Percentiles rank a stretch among this genome's conserved stretches.
Evolutionary conservation across 2,329 filamentous ascomycete genomes (phyloP).

Genomic region (Geosmithia putterillii): DNA sequence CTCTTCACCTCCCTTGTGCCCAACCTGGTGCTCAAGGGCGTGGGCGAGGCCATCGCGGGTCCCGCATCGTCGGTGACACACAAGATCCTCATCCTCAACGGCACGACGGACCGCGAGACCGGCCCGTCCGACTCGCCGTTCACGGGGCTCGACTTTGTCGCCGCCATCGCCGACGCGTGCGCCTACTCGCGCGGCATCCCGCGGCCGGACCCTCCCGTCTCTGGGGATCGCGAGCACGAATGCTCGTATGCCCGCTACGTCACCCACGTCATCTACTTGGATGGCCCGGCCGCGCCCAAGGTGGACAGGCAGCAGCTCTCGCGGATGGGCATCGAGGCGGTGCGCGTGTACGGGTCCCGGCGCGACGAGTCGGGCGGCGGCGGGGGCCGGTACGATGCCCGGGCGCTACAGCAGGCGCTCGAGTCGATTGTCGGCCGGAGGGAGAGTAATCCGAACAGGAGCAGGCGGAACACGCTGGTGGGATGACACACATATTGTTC

Average conservation of each 20-base stretch:
- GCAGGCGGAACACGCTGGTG: constrained; percentile 31
- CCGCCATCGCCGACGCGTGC: constrained; percentile 64
- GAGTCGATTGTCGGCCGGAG: constrained; percentile 61
- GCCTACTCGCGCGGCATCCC: constrained; percentile 48
- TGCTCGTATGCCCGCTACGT: constrained; percentile 58
- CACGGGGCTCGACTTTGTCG: constrained; percentile 69
- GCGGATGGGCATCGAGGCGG: constrained; percentile 60
- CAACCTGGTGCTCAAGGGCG: constrained; percentile 61
- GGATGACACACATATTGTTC: no score
- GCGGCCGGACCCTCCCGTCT: no score
- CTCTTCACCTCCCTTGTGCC: constrained; percentile 85
- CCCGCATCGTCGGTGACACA: constrained; percentile 35
- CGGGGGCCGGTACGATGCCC: constrained; percentile 60
- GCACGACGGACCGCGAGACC: constrained; percentile 75
- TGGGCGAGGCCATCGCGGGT: constrained; percentile 46
- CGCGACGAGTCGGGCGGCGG: constrained; percentile 20
- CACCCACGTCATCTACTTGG: constrained; percentile 73
- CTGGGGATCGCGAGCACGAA: no score
- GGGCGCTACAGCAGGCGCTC: constrained; percentile 60
- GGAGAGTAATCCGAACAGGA: constrained; percentile 21
- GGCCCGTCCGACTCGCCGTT: constrained; percentile 55
- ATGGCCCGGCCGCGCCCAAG: constrained; percentile 54
- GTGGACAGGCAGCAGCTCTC: constrained; percentile 56
- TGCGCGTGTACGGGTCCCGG: constrained; percentile 63
- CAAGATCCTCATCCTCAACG: constrained; percentile 80